Evolutionary conservation across 2,329 filamentous ascomycete species (phyloP), one percentile per base, ranked within the genome.

Genomic region (Bisporella sp.): DNA sequence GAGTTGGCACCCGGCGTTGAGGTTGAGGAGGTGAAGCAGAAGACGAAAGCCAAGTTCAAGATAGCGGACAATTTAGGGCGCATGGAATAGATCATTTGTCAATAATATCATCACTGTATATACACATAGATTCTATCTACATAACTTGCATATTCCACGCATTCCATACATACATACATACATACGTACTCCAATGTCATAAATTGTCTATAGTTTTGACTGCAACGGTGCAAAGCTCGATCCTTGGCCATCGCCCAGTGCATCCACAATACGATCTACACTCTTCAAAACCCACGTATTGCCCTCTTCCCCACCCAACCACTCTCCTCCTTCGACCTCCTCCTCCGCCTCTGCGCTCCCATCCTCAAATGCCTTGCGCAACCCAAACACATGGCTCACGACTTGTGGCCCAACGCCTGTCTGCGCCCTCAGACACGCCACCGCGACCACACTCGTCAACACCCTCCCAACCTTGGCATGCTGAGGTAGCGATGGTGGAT

Each of bases 331-430:
- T 51, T 77, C 69, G 30, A 75, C 70, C 6, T 63, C 66, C 49
- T 76, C 75, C 46, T 68, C 65, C 37, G 68, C 75, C 66, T 57
- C 54, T n/a, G 67, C 76, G 21, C 71, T 73, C 1, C 84, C 86
- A 65, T 89, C 83, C 56, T 86, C 81, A 47, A 85, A 74, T 1
- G 81, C 86, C 71, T 93, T 93, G 52, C 85, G 70, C 68, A 95
- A 64, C 0, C 89, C 89, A 69, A 90, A 92, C 0, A 93, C 75
- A 68, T 95, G 89, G 57, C 84, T 89, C 13, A 86, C 69, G 9
- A 95, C 87, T 72, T 93, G 89, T 1, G 88, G 89, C 0, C 82
- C 89, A 0, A 93, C 89, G 0, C 89, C 89, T 7, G 85, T 87
- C 73, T 93, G 89, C 42, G 88, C 78, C 4, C 89, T 71, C 65